Conservation (phyloP, 2,329 filamentous ascomycete species). For the Pseudopithomyces chartarum region DNA sequence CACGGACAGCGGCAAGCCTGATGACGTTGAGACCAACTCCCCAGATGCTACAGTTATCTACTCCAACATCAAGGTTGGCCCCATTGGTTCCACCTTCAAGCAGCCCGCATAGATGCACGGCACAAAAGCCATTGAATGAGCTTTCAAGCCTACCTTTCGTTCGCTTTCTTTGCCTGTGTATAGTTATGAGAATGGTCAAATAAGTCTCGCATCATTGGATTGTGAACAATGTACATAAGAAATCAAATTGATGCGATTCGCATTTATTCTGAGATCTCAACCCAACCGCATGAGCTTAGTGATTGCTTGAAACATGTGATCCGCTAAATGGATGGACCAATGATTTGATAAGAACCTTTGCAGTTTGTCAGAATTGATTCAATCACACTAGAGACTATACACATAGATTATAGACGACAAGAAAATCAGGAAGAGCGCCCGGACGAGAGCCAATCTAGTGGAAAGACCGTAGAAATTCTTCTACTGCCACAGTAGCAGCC, state of each 20-base stretch:
- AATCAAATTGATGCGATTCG: not conserved
- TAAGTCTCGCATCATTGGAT: not conserved
- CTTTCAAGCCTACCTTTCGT: not conserved
- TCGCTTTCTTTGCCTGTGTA: constrained; percentile 16
- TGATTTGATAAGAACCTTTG: too few species aligned
- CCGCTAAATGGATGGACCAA: too few species aligned
- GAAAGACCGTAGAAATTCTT: constrained; percentile 46
- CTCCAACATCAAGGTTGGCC: constrained; percentile 49
- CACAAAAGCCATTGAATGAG: not conserved
- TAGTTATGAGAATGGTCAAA: constrained; percentile 6
- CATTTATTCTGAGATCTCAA: not conserved
- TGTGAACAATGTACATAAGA: constrained; percentile 5
- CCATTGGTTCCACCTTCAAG: constrained; percentile 46
- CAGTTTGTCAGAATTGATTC: too few species aligned
- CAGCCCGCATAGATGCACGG: constrained; percentile 31
- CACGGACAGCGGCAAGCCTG: constrained; percentile 43
- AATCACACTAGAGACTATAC: too few species aligned
- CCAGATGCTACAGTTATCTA: constrained; percentile 43
- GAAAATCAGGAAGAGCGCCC: not conserved
- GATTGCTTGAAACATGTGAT: not conserved
- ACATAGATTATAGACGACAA: not conserved
- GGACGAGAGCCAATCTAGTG: constrained; percentile 21
- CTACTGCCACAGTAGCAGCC: constrained; percentile 54
- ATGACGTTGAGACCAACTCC: constrained; percentile 42
- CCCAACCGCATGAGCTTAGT: not conserved